phyloP scores from a whole-genome alignment of 1,284 basidiomycete genomes.

The Schizopora paradoxa region DNA sequence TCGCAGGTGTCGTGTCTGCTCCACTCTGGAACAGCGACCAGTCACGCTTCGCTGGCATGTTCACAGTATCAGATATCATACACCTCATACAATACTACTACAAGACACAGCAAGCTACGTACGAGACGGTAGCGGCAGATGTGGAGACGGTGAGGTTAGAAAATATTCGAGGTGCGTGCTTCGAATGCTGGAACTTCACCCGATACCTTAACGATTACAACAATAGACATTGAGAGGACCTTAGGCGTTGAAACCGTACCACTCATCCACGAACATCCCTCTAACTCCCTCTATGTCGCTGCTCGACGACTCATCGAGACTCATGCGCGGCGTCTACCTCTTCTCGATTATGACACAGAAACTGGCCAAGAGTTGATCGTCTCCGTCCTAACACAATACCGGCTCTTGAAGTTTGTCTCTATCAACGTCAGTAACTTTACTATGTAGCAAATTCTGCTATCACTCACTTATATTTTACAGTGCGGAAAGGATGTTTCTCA shows the following conservation, averaged over 20 bases:
- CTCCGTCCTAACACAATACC: constrained; percentile 95
- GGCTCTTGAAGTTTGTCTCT: constrained; percentile 96
- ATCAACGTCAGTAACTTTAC: constrained; percentile 74
- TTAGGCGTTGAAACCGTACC: constrained; percentile 93
- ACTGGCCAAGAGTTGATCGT: constrained; percentile 95
- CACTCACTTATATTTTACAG: constrained; percentile 29
- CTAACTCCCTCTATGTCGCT: constrained; percentile 85
- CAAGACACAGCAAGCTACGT: constrained; percentile 75
- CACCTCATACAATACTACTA: constrained; percentile 98
- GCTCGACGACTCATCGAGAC: constrained; percentile 90
- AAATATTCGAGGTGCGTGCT: constrained; percentile 69
- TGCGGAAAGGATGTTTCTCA: constrained; percentile 72
- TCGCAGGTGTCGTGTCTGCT: constrained; percentile 90
- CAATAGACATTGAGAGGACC: constrained; percentile 85
- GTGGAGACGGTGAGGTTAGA: constrained; percentile 95
- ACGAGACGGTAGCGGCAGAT: constrained; percentile 84
- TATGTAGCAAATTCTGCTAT: constrained; percentile 12
- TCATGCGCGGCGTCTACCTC: constrained; percentile 89
- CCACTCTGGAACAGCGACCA: constrained; percentile 96
- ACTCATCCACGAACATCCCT: constrained; percentile 84
- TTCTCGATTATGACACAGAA: constrained; percentile 91
- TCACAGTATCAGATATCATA: constrained; percentile 93
- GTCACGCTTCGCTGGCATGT: constrained; percentile 91
- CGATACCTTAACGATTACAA: constrained; percentile 19
- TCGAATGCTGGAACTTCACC: neutral